Conservation (phyloP, 2,329 filamentous ascomycete genomes). For the Claviceps maximensis region DNA sequence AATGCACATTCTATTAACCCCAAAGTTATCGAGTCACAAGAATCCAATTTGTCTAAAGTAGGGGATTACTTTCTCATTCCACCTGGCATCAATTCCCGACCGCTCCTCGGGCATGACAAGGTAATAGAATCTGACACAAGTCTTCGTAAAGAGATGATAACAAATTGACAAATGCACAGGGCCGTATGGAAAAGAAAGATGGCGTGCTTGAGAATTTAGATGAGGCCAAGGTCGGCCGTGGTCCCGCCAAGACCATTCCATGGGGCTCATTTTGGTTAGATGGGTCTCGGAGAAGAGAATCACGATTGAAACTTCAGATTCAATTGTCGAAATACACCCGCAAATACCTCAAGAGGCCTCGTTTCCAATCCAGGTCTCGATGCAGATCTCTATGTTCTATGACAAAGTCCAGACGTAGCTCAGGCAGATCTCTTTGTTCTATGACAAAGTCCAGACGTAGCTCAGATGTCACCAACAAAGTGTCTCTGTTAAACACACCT, state of each 20-base stretch:
- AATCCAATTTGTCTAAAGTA: background rate
- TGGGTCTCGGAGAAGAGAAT: slow-evolving; percentile 11
- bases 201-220: background rate
- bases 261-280: slow-evolving; percentile 10
- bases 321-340: slow-evolving; percentile 16
- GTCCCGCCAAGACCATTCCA: background rate
- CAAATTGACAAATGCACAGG: background rate
- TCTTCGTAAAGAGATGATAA: background rate
- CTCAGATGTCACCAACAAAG: background rate
- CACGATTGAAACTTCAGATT: slow-evolving; percentile 21
- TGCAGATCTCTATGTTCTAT: slow-evolving; percentile 22
- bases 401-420: slow-evolving; percentile 16
- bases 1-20: background rate
- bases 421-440: slow-evolving; percentile 20
- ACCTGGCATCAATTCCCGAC: background rate
- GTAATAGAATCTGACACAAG: background rate
- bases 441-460: slow-evolving; percentile 18
- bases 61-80: background rate
- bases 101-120: background rate
- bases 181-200: background rate
- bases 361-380: slow-evolving; percentile 28
- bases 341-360: slow-evolving; percentile 27
- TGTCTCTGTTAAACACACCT: background rate
- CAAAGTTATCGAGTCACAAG: background rate
- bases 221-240: background rate